Percentiles rank a stretch among this genome's conserved stretches.
Evolutionary conservation across 1,139 yeast genomes (phyloP).

Genomic region (Citeromyces siamensis): DNA sequence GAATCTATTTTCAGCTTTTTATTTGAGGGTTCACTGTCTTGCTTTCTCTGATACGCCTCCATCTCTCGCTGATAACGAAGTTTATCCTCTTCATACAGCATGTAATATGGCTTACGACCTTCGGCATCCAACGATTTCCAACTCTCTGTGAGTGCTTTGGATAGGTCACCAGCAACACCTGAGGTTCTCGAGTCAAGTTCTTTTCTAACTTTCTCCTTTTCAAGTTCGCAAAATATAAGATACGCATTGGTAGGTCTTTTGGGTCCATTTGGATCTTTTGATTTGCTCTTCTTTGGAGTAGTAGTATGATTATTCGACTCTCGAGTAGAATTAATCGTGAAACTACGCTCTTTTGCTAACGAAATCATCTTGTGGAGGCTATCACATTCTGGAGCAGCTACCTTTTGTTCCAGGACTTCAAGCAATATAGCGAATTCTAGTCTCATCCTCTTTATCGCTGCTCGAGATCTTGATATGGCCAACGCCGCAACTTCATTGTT

Average conservation of each 20-base stretch:
- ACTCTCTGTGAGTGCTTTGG: conserved; percentile 69
- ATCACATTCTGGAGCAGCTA: conserved; percentile 15
- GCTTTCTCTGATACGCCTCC: conserved; percentile 42
- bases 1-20: not conserved
- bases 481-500: conserved; percentile 70
- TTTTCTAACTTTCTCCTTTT: conserved; percentile 59
- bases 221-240: conserved; percentile 75
- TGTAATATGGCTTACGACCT: conserved; percentile 63
- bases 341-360: conserved; percentile 8
- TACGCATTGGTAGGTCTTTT: conserved; percentile 88
- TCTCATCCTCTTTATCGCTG: conserved; percentile 66
- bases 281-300: conserved; percentile 9
- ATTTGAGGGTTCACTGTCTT: conserved; percentile 11
- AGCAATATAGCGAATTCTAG: conserved; percentile 72
- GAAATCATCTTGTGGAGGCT: conserved; percentile 9
- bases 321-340: not conserved
- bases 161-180: conserved; percentile 43
- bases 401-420: conserved; percentile 59
- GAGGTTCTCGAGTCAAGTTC: conserved; percentile 33
- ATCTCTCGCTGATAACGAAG: conserved; percentile 65
- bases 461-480: conserved; percentile 69
- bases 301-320: not conserved
- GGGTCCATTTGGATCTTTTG: conserved; percentile 65
- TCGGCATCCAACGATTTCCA: conserved; percentile 73
- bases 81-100: conserved; percentile 70